These are phyloP conservation scores for Mitragyna speciosa DNA, from an alignment of 257 asterid genomes.

Conservation along the genomic window DNA sequence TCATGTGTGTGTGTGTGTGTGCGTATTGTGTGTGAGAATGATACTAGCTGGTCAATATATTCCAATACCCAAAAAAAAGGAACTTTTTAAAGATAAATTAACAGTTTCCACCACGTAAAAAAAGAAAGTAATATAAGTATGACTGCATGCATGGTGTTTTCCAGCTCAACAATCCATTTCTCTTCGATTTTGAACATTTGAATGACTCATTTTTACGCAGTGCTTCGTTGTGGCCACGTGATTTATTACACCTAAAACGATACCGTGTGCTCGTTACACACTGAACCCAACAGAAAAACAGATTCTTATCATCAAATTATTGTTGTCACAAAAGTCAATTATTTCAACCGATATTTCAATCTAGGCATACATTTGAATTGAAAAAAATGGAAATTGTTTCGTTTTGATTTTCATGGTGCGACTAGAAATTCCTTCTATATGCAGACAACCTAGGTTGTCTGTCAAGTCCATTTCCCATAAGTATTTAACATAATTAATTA, in stretches of 20 bases:
- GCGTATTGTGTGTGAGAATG: conserved; percentile 9
- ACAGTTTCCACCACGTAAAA: background rate
- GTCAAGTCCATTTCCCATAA: background rate
- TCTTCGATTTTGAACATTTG: background rate
- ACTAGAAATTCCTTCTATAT: background rate
- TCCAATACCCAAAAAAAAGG: background rate
- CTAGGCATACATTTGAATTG: background rate
- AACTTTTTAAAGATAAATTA: background rate
- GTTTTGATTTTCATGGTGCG: conserved; percentile 5
- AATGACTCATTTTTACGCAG: conserved; percentile 3
- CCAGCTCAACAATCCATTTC: conserved; percentile 8
- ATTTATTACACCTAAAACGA: background rate
- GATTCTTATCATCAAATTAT: background rate
- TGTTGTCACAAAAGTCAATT: background rate
- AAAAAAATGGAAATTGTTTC: background rate
- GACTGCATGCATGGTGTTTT: background rate
- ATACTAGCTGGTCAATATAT: conserved; percentile 7
- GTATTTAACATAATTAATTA: conserved; percentile 5
- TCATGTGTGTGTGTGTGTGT: background rate
- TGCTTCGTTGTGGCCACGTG: conserved; percentile 11
- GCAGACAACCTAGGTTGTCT: background rate
- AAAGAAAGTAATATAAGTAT: background rate
- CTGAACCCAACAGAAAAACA: background rate
- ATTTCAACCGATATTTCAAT: background rate
- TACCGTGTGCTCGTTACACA: background rate